Evolutionary conservation across 2,329 filamentous ascomycete species (phyloP).

Genomic region (Aspergillus fumigatus): DNA sequence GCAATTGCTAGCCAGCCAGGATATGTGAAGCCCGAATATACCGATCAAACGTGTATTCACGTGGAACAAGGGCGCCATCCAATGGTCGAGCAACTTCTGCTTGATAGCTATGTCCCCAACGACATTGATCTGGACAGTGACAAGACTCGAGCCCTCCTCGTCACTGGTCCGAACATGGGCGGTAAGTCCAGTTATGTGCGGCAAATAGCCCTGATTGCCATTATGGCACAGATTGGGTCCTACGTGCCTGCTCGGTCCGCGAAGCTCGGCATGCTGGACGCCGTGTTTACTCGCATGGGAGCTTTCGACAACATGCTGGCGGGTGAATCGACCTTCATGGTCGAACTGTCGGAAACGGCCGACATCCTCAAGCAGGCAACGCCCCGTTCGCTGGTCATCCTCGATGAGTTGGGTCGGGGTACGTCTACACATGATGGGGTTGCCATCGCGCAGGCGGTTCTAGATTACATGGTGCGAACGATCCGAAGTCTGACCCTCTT

Average conservation of each 20-base stretch:
- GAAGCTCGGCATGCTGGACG: constrained; percentile 76
- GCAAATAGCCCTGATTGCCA: constrained; percentile 81
- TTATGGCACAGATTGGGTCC: constrained; percentile 91
- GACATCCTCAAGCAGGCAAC: constrained; percentile 88
- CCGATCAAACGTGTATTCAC: constrained; percentile 62
- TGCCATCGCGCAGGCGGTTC: constrained; percentile 87
- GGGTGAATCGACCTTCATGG: constrained; percentile 96
- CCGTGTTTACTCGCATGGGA: constrained; percentile 92
- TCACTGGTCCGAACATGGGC: constrained; percentile 98
- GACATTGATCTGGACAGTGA: constrained; percentile 67
- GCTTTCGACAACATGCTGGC: constrained; percentile 94
- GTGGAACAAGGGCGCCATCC: constrained; percentile 79
- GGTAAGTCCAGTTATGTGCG: constrained; percentile 98
- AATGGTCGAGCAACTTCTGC: constrained; percentile 87
- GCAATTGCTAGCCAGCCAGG: constrained; percentile 80
- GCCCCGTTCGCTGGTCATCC: constrained; percentile 76
- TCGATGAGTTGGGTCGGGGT: constrained; percentile 90
- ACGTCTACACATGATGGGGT: constrained; percentile 95
- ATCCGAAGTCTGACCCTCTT: constrained; percentile 79
- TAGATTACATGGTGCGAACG: constrained; percentile 75
- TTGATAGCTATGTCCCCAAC: constrained; percentile 88
- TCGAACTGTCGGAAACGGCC: constrained; percentile 88
- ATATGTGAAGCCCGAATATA: constrained; percentile 73
- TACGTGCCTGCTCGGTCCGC: constrained; percentile 81
- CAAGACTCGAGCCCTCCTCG: constrained; percentile 68